These are phyloP conservation scores for Dendrobium catenatum DNA, from an alignment of 106 monocot species.

Conservation along the genomic window DNA sequence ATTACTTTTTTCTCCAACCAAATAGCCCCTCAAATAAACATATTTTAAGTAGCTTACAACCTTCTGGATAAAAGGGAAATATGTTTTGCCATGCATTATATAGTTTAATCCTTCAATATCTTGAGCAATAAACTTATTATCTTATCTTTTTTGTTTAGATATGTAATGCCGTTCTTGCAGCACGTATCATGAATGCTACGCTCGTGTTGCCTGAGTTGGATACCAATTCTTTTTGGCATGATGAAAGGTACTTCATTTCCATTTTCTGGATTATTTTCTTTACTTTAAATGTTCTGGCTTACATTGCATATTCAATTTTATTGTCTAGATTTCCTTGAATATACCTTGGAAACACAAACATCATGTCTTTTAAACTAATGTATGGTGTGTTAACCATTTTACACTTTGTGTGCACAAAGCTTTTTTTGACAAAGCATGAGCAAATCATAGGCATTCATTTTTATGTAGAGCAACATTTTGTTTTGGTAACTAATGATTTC, in stretches of 20 bases:
- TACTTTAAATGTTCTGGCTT: background rate
- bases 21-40: background rate
- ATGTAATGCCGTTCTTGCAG: slow-evolving; percentile 98
- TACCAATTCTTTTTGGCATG: slow-evolving; percentile 90
- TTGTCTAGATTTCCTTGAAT: background rate
- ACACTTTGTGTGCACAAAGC: background rate
- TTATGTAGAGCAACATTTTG: background rate
- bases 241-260: slow-evolving; percentile 61
- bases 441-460: background rate
- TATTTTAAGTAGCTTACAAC: background rate
- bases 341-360: background rate
- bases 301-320: background rate
- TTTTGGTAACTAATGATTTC: background rate
- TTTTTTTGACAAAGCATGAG: background rate
- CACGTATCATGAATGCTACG: slow-evolving; percentile 99
- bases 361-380: background rate
- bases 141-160: slow-evolving; percentile 39
- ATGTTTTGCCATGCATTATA: background rate
- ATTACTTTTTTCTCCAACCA: background rate
- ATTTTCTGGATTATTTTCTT: background rate
- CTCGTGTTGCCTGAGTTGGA: slow-evolving; percentile 92
- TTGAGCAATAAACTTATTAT: background rate
- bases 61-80: background rate
- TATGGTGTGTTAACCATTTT: background rate
- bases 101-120: background rate